Conservation (phyloP, 441 rosid genomes). For the Syzygium syzygioides region DNA sequence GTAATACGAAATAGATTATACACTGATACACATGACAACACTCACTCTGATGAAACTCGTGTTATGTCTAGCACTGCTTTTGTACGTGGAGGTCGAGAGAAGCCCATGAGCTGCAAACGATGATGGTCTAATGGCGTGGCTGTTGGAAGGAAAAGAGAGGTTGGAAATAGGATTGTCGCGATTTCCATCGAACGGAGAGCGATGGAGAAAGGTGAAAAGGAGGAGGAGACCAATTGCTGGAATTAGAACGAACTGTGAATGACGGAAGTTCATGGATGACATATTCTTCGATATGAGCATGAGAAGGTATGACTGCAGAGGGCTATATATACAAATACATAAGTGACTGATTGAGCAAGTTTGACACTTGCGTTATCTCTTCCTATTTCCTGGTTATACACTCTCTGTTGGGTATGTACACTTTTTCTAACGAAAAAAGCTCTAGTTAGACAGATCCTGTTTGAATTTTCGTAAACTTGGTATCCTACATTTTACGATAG, state of each 20-base stretch:
- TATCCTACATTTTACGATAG: background rate
- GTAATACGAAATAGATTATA: background rate
- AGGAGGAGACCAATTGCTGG: background rate
- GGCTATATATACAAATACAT: background rate
- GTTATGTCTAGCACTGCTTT: background rate
- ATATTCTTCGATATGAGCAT: background rate
- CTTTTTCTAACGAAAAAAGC: background rate
- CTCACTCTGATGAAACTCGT: background rate
- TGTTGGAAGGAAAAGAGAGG: background rate
- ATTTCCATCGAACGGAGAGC: background rate
- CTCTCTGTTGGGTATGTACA: background rate
- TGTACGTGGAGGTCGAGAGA: background rate
- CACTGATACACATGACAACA: background rate
- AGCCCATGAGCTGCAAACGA: background rate
- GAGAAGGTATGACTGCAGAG: background rate
- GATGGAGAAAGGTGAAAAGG: background rate
- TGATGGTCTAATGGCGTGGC: background rate
- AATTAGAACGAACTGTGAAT: background rate
- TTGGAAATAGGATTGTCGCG: background rate
- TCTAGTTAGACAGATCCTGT: background rate
- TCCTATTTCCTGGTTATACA: background rate
- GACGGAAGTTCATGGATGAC: background rate
- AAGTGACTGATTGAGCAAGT: background rate
- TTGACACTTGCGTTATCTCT: background rate
- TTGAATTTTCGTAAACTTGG: background rate